Conservation (phyloP, 768 basidiomycete species). For the Kwoniella sp. region DNA sequence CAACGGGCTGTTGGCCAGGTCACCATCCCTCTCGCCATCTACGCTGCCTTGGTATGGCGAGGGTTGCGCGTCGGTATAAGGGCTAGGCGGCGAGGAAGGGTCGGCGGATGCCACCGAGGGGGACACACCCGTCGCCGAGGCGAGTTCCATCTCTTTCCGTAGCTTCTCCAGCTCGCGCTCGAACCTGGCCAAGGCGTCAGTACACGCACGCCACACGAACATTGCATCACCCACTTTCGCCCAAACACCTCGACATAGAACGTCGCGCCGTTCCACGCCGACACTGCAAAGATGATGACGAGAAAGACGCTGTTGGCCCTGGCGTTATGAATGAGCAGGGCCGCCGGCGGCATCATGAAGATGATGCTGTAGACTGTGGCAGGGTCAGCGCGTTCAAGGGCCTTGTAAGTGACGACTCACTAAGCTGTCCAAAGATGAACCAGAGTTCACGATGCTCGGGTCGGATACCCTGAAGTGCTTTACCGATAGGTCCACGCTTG, state of each 20-base stretch:
- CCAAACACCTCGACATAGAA: constrained; percentile 97
- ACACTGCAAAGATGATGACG: constrained; percentile 72
- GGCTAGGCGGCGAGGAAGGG: constrained; percentile 17
- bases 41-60: not conserved
- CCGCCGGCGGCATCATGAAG: constrained; percentile 80
- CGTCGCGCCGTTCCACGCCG: constrained; percentile 83
- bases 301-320: constrained; percentile 74
- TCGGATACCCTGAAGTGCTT: constrained; percentile 60
- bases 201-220: not conserved
- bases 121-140: constrained; percentile 31
- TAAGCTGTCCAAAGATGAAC: constrained; percentile 81
- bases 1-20: constrained; percentile 39
- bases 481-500: constrained; percentile 77
- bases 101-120: constrained; percentile 6
- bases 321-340: constrained; percentile 73
- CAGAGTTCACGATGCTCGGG: constrained; percentile 62
- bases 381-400: not conserved
- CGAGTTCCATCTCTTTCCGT: constrained; percentile 80
- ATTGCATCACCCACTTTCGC: constrained; percentile 66
- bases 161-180: constrained; percentile 86
- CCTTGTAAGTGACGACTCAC: too few species aligned
- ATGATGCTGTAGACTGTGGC: constrained; percentile 70
- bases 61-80: constrained; percentile 7
- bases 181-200: constrained; percentile 58
- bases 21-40: not conserved